Conservation (phyloP, 805 yeast species). For the Suhomyces pyralidae region DNA sequence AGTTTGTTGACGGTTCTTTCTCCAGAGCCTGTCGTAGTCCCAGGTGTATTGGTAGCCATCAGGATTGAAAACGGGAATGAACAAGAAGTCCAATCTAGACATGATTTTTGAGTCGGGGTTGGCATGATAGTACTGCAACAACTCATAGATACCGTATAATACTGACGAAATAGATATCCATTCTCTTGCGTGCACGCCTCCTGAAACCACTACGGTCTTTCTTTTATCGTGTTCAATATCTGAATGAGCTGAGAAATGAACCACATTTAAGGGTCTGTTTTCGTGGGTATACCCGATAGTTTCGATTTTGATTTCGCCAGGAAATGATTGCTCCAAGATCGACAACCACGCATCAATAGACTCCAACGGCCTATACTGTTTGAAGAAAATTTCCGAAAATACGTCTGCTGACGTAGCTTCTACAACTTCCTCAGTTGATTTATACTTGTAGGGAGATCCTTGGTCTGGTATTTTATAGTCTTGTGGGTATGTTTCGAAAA, state of each 20-base stretch:
- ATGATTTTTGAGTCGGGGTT: constrained; percentile 43
- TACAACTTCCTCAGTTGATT: constrained; percentile 8
- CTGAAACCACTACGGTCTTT: constrained; percentile 70
- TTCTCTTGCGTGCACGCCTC: constrained; percentile 88
- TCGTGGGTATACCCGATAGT: constrained; percentile 74
- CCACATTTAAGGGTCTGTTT: constrained; percentile 64
- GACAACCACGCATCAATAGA: constrained; percentile 74
- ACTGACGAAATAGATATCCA: constrained; percentile 79
- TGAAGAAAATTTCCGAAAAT: constrained; percentile 58
- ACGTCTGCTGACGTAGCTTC: constrained; percentile 13
- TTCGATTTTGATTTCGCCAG: constrained; percentile 60
- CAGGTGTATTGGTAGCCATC: constrained; percentile 89
- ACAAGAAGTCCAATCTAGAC: constrained; percentile 62
- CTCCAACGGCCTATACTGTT: constrained; percentile 62
- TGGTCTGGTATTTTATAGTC: constrained; percentile 10
- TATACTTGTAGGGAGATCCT: constrained; percentile 4
- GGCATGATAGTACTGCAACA: constrained; percentile 28
- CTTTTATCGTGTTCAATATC: constrained; percentile 35
- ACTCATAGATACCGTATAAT: constrained; percentile 48
- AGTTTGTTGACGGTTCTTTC: constrained; percentile 81
- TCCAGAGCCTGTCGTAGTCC: constrained; percentile 79
- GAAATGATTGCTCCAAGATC: constrained; percentile 56
- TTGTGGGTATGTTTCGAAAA: constrained; percentile 54
- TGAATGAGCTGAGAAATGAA: constrained; percentile 53
- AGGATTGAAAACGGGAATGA: constrained; percentile 84